Percentiles rank a stretch among this genome's conserved stretches.
These are phyloP conservation scores for Tubosaeta brunneosetosa DNA, from an alignment of 768 basidiomycete species.

Conservation along the genomic window DNA sequence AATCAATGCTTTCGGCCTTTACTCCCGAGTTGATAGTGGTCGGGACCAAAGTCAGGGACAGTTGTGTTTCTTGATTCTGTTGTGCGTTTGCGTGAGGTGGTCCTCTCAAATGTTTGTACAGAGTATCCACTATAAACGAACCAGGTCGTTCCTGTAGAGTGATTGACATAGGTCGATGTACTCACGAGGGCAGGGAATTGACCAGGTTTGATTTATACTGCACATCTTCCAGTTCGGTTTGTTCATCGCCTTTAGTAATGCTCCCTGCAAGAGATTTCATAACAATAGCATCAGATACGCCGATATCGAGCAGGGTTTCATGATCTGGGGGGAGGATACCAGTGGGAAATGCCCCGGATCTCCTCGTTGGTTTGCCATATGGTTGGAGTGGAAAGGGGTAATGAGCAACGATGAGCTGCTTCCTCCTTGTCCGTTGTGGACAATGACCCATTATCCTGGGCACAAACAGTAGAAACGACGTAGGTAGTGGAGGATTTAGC, in stretches of 20 bases:
- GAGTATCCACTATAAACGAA: neutral
- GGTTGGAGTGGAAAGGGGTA: neutral
- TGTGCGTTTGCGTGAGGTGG: neutral
- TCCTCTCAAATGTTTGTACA: neutral
- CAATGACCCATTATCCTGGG: neutral
- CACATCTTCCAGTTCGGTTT: neutral
- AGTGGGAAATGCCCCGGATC: neutral
- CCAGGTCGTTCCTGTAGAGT: neutral
- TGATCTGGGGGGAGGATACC: neutral
- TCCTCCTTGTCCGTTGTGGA: neutral
- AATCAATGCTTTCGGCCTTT: neutral
- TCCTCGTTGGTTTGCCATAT: neutral
- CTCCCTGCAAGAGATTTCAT: neutral
- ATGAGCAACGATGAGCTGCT: neutral
- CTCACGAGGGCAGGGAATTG: neutral
- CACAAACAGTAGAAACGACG: no score
- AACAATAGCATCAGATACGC: neutral
- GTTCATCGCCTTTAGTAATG: neutral
- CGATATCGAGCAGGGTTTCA: neutral
- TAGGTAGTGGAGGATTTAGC: neutral
- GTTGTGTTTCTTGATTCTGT: neutral
- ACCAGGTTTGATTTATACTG: neutral
- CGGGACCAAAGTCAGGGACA: neutral
- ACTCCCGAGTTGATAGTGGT: neutral
- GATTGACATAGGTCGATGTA: neutral